Evolutionary conservation across 2,329 filamentous ascomycete genomes (phyloP), one percentile per base, ranked within the genome.

Genomic region (Colletotrichum spinosum): DNA sequence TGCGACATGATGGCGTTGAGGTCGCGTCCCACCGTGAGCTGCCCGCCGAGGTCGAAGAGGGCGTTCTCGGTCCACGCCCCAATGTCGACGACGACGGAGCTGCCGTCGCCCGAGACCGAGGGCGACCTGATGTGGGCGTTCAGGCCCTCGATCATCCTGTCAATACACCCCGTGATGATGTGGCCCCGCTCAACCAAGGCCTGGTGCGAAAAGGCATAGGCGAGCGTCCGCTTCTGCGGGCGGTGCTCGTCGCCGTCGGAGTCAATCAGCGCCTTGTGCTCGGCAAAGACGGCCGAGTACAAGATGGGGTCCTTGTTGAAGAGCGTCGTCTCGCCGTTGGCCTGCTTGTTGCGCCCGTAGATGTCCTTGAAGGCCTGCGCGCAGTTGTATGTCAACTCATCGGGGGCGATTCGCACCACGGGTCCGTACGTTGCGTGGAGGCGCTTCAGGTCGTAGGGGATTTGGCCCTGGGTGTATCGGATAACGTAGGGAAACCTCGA

Each of bases 381-480:
- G 15, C 74, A 70, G 44, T 73, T 77, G 69, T 81, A 85, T 1
- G 80, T 78, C 2, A 85, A 75, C 67, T 84, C 81, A 59, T 82
- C 74, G 1, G 83, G 82, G 8, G 77, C 77, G 37, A 83, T 71
- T 10, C 83, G 79, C 4, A 85, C 81, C 1, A 85, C 75, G 1
- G 76, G 74, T 6, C 83, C 83, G 61, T 82, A 81, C 39, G 73
- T 64, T 8, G 73, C 68, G 67, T 82, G 80, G 13, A 82, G 70
- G 7, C 67, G 67, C 11, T 71, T 69, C 42, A 77, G 65, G 41
- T 70, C 69, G 35, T 68, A 70, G 37, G 70, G 69, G 0, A 74
- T 8, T 39, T 48, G 39, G 8, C 62, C 62, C 2, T 50, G 55
- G 4, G 55, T 37, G 25, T 10, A 37, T 4, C 12, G 9, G 34